Evolutionary conservation across 139 green algal species (phyloP), one percentile per base, ranked within the genome.

Genomic region (Coelastrella sp.): DNA sequence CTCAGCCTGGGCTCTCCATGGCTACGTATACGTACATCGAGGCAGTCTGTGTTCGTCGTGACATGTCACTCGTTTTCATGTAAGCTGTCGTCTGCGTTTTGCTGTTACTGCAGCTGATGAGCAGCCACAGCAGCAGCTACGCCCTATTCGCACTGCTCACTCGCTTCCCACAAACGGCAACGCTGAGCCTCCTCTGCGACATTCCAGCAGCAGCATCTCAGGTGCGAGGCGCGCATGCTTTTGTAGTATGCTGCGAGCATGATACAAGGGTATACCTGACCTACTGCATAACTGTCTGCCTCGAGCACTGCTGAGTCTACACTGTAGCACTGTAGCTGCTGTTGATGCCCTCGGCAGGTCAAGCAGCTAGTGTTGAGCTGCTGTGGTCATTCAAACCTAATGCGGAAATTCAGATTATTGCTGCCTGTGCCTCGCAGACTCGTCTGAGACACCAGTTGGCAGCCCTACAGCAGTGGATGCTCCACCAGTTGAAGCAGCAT

Each of bases 401-500:
- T 49, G 35, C 35, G 35, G 3, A 49, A 49, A 49, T 49, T 3
- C 35, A 49, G 1, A 70, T 15, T 12, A 15, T 20, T 70, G 63
- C 63, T 70, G 63, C 14, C 3, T 70, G 63, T 70, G 35, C 63
- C 20, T 25, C 17, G 25, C 74, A 80, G 74, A 80, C 20, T 17
- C 74, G n/a, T n/a, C 59, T 60, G 80, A 59, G 59, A 60, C 59
- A 74, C 22, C 22, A 14, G 9, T 49, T 7, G 10, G 57, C 24
- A 75, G 59, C 81, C n/a, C 15, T 9, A 59, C 63, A 87, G 63
- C 82, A 87, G 82, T 22, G 56, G 20, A 74, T 35, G 20, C 82
- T 14, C 20, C 81, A 75, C 20, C 81, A 75, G 63, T 78, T 24
- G 19, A 27, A 87, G 78, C 74, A 81, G 74, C 78, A 35, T 65